Evolutionary conservation across 106 monocot species (phyloP).

Genomic region (Dendrobium catenatum): DNA sequence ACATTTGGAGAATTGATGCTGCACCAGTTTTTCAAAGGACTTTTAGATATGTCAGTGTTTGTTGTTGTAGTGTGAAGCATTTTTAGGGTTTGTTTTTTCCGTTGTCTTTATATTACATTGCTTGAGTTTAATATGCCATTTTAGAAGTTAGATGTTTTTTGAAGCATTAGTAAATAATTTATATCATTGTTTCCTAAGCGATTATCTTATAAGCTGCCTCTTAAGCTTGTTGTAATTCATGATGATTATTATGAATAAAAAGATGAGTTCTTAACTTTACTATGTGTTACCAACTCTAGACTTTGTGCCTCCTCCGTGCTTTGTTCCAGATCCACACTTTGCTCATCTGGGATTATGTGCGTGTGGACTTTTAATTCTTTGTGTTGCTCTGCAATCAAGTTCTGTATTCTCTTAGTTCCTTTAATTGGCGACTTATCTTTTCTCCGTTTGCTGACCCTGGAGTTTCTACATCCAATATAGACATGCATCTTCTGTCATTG

Average conservation of each 20-base stretch:
- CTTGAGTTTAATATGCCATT: neutral
- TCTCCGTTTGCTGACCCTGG: neutral
- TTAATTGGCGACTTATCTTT: neutral
- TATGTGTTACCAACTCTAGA: neutral
- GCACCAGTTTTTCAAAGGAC: too few species aligned
- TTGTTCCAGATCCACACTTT: neutral
- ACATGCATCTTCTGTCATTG: neutral
- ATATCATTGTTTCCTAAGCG: too few species aligned
- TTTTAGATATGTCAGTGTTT: too few species aligned
- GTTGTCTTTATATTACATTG: neutral
- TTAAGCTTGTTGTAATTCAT: neutral
- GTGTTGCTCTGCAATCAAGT: neutral
- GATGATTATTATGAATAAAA: neutral
- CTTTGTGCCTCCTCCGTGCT: neutral
- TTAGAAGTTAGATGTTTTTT: neutral
- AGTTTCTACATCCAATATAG: neutral
- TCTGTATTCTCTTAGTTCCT: neutral
- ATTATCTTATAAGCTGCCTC: neutral
- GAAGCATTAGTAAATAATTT: too few species aligned
- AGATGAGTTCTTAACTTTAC: neutral
- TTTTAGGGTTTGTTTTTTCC: neutral
- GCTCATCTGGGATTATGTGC: neutral
- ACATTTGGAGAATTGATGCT: too few species aligned
- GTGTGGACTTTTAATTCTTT: neutral
- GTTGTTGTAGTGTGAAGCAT: neutral